phyloP scores from a whole-genome alignment of 148 eudicot species.

The Gaultheria prostrata region DNA sequence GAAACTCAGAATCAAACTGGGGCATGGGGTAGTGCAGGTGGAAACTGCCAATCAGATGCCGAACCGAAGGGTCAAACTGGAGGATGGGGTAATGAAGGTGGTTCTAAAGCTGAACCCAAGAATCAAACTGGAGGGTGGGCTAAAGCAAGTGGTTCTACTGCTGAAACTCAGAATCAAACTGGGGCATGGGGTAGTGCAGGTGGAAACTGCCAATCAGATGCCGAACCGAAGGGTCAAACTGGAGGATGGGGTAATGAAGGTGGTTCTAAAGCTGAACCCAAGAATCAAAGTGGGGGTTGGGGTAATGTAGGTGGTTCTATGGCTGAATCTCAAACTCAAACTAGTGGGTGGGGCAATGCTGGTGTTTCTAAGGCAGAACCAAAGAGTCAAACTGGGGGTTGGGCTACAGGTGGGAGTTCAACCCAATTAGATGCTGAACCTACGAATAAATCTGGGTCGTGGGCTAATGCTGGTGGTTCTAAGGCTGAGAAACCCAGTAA shows the following conservation, averaged over 20 bases:
- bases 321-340: not conserved
- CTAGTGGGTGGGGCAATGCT: not conserved
- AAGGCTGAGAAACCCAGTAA: not conserved
- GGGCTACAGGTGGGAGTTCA: not conserved
- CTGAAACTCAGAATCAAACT: not conserved
- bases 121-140: constrained; percentile 18
- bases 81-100: not conserved
- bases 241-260: not conserved
- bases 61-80: constrained; percentile 13
- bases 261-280: not conserved
- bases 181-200: not conserved
- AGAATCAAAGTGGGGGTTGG: not conserved
- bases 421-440: not conserved
- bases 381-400: constrained; percentile 14
- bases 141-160: not conserved
- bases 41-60: constrained; percentile 3
- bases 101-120: not conserved
- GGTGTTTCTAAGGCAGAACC: constrained; percentile 15
- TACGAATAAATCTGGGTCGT: constrained; percentile 3
- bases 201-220: not conserved
- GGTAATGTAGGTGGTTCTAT: not conserved
- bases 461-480: constrained; percentile 12
- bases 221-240: not conserved
- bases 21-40: constrained; percentile 11
- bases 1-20: constrained; percentile 18